Evolutionary conservation across 306 rosid species (phyloP).

Genomic region (Argentina anserina): DNA sequence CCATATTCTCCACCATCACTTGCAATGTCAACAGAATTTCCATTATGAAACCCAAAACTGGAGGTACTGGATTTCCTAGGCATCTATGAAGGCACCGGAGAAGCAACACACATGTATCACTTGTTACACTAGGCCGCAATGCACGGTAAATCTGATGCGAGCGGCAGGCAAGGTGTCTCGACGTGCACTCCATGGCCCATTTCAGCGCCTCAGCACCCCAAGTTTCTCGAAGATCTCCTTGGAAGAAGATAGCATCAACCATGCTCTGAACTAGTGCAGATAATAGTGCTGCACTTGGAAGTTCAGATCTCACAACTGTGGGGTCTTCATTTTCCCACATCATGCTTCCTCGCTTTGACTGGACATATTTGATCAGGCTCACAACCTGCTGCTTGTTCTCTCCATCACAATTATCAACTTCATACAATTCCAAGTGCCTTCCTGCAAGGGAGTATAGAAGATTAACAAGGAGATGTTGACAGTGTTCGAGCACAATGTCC

Average conservation of each 20-base stretch:
- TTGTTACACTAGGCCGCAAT: conserved; percentile 90
- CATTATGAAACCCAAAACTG: conserved; percentile 90
- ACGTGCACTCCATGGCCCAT: conserved; percentile 99
- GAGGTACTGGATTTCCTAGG: conserved; percentile 95
- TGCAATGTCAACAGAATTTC: conserved; percentile 94
- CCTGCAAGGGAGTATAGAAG: conserved; percentile 95
- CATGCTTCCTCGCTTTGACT: conserved; percentile 99
- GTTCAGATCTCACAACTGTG: conserved; percentile 86
- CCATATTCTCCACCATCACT: conserved; percentile 99
- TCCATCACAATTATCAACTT: conserved; percentile 93
- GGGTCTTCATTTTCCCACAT: conserved; percentile 99
- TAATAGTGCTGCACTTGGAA: conserved; percentile 98
- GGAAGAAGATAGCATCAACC: conserved; percentile 99
- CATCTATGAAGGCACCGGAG: conserved; percentile 97
- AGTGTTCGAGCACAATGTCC: conserved; percentile 96
- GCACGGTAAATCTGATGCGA: conserved; percentile 99
- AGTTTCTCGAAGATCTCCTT: conserved; percentile 97
- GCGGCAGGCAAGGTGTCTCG: conserved; percentile 96
- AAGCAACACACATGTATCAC: conserved; percentile 91
- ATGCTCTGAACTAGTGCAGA: conserved; percentile 98
- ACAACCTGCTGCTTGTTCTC: conserved; percentile 99
- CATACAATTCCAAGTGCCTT: conserved; percentile 96
- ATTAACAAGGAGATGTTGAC: conserved; percentile 98
- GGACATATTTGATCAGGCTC: conserved; percentile 95
- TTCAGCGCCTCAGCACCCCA: conserved; percentile 98